Base-by-base conservation (phyloP, 805 yeast species). In the Hanseniaspora lachancei region DNA sequence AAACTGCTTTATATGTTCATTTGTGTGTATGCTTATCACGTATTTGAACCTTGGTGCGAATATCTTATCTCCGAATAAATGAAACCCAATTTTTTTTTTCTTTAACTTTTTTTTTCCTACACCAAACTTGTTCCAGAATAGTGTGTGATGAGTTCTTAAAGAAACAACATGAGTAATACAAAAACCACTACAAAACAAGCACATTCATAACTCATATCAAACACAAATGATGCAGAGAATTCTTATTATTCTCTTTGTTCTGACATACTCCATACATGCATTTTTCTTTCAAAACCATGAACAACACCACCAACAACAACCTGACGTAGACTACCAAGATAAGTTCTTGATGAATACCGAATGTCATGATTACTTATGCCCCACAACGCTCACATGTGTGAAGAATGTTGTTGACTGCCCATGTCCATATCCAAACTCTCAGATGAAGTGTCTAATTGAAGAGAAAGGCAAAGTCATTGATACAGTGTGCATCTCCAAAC, bases 351-450 rank as follows among this genome's bases (percentile, higher is more conserved):
- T 69, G 56, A 65, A 66, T 58, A 54, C 57, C 6, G 70, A 72
- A 3, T 93, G 98, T 64, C 68, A 70, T 10, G 71, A 72, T 6
- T 91, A 82, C 66, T 68, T 91, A 38, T 93, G 98, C 65, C 87
- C 87, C 3, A 95, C 82, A 61, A 87, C 97, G 0, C 72, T 81
- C 42, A 74, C 74, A 10, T 93, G 98, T 71, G 98, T 87, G 0
- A 74, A 75, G 1, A 62, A 68, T 1, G 79, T 87, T 0, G 61
- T 74, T 8, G 85, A 82, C 52, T 93, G 98, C 66, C 96, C 97
- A 1, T 93, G 98, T 66, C 88, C 87, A 2, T 91, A 80, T 64
- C 93, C 96, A 1, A 79, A 81, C 57, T 82, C 95, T 0, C 96
- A 91, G 66, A 63, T 86, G 58, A 84, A 86, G 63, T 93, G 98